A percentile compares a stretch with the other conserved stretches of the same genome.
Evolutionary conservation across 2,329 filamentous ascomycete species (phyloP).

Genomic region (Pseudogymnoascus sp.): DNA sequence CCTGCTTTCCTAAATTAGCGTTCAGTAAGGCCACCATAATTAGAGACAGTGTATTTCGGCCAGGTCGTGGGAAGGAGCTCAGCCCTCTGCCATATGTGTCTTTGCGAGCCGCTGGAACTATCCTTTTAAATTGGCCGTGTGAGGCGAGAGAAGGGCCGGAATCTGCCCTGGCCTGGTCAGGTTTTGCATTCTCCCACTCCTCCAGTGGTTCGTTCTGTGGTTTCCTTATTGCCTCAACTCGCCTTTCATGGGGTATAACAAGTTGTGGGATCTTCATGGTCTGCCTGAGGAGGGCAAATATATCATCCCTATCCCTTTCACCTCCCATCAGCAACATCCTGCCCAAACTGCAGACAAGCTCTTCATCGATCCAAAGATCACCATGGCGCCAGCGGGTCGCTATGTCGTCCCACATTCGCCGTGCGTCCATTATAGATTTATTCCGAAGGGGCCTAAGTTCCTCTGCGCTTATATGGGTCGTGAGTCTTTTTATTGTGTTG

Average conservation of each 20-base stretch:
- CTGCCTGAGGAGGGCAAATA: conserved; percentile 71
- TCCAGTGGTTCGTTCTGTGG: conserved; percentile 7
- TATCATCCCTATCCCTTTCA: conserved; percentile 58
- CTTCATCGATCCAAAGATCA: conserved; percentile 65
- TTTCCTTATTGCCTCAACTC: background rate
- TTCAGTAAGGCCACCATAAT: conserved; percentile 58
- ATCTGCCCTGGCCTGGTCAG: background rate
- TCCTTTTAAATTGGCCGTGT: conserved; percentile 5
- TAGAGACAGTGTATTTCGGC: conserved; percentile 58
- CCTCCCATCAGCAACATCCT: conserved; percentile 62
- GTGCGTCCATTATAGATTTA: conserved; percentile 56
- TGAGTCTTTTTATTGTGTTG: conserved; percentile 28
- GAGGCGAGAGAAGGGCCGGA: background rate
- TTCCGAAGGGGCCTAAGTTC: conserved; percentile 29
- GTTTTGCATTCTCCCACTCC: conserved; percentile 5
- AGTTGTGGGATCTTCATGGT: conserved; percentile 66
- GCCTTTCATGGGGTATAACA: conserved; percentile 6
- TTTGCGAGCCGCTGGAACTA: conserved; percentile 13
- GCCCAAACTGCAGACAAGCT: conserved; percentile 74
- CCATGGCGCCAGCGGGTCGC: conserved; percentile 68
- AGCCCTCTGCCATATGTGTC: conserved; percentile 13
- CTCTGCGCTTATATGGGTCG: conserved; percentile 23
- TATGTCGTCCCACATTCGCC: conserved; percentile 74
- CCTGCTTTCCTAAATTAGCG: conserved; percentile 53
- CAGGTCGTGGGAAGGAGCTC: conserved; percentile 37